Evolutionary conservation across 1,284 basidiomycete genomes (phyloP), one percentile per base, ranked within the genome.

Genomic region (Tilletia setariae): DNA sequence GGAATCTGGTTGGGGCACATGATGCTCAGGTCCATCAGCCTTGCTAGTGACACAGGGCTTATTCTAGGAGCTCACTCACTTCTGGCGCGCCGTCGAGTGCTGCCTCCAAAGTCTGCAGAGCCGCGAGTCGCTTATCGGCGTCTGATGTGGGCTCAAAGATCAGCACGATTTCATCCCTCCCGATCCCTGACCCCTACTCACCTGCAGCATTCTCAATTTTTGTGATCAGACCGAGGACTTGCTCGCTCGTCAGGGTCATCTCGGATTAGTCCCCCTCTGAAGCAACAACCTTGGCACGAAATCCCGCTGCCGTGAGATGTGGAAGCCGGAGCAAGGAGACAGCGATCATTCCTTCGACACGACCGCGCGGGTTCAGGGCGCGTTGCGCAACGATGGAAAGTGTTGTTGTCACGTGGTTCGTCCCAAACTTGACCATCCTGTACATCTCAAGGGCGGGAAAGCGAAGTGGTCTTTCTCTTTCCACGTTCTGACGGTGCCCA

Each of bases 1-100:
- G 72, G 70, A 25, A 74, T 61, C 66, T 67, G 61, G 2, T 40
- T 4, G 51, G 28, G 19, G 47, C 43, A 44, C 43, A 44, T 44
- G 11, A 19, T 44, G n/a, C n/a, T n/a, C n/a, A n/a, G n/a, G n/a
- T n/a, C n/a, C n/a, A 40, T 40, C 35, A 40, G 6, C 35, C 35
- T 40, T 40, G 6, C 35, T 11, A 40, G 11, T 6, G 4, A 40
- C n/a, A n/a, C n/a, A 40, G 4, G 35, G 35, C 35, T 11, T 11
- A 40, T 40, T 40, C 11, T 40, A 11, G 35, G 11, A 40, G 35
- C 11, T 7, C n/a, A 59, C 56, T 32, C 56, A 61, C 56, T 30
- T 61, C 56, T 32, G 28, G 23, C 3, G 56, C 56, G 32, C 56
- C 56, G 32, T 61, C 56, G 9, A 61, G 56, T 13, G 56, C 35